phyloP scores from a whole-genome alignment of 805 yeast genomes.

The Candida montana region DNA sequence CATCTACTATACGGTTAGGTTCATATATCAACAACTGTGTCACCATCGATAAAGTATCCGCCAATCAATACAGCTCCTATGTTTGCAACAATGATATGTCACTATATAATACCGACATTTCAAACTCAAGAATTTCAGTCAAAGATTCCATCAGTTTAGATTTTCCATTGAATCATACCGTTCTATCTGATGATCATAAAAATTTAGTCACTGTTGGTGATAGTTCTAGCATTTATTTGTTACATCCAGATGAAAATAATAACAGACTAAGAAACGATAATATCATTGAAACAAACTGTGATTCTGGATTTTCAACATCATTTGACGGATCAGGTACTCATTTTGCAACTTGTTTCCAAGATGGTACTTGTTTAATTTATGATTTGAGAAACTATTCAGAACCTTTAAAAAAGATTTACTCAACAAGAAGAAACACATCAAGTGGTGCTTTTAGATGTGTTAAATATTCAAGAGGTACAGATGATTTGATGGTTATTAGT shows the following conservation, averaged over 20 bases:
- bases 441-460: constrained; percentile 64
- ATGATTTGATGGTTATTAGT: constrained; percentile 68
- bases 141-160: constrained; percentile 44
- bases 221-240: constrained; percentile 55
- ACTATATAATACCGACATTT: constrained; percentile 59
- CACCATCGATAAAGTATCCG: constrained; percentile 39
- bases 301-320: constrained; percentile 78
- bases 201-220: constrained; percentile 73
- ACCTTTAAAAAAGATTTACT: constrained; percentile 50
- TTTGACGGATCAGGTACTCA: constrained; percentile 70
- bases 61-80: constrained; percentile 46
- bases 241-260: constrained; percentile 32
- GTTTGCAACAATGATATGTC: constrained; percentile 82
- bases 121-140: constrained; percentile 40
- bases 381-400: constrained; percentile 59
- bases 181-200: constrained; percentile 57
- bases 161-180: constrained; percentile 71
- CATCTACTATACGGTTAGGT: constrained; percentile 58
- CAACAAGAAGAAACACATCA: constrained; percentile 51
- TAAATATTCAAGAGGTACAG: constrained; percentile 60
- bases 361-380: constrained; percentile 72
- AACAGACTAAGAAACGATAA: constrained; percentile 26
- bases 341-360: constrained; percentile 80
- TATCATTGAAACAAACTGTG: constrained; percentile 54
- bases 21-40: constrained; percentile 82